Percentiles rank a stretch among this genome's conserved stretches.
Conservation (phyloP, 192 early-diverging fungal species). For the Backusella luteola region DNA sequence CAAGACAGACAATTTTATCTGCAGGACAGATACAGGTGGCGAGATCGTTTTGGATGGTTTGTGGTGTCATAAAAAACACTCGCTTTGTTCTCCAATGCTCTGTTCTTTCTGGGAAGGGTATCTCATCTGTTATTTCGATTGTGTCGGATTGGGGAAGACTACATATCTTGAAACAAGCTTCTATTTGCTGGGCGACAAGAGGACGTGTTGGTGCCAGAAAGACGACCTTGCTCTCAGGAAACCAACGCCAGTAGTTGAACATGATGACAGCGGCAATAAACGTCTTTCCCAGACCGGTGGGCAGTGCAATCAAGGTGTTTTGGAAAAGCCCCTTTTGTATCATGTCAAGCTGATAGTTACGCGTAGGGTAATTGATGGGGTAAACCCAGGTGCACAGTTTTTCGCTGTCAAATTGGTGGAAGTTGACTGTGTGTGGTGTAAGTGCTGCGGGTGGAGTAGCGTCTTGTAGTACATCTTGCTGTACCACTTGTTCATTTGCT, state of each 20-base stretch:
- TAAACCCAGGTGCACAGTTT: constrained; percentile 69
- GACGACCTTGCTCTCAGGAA: constrained; percentile 78
- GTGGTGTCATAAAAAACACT: constrained; percentile 87
- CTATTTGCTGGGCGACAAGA: constrained; percentile 88
- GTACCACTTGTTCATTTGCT: neutral
- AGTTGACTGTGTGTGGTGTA: constrained; percentile 27
- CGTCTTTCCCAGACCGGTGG: constrained; percentile 90
- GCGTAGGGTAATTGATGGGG: constrained; percentile 65
- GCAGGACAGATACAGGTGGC: constrained; percentile 63
- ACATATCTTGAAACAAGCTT: constrained; percentile 79
- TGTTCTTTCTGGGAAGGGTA: constrained; percentile 39
- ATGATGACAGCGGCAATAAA: constrained; percentile 95
- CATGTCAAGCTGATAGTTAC: constrained; percentile 90
- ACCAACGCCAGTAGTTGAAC: constrained; percentile 90
- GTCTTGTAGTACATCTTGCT: neutral
- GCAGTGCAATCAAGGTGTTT: constrained; percentile 86
- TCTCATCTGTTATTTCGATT: constrained; percentile 69
- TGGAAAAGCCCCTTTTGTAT: constrained; percentile 70
- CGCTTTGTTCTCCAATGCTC: constrained; percentile 63
- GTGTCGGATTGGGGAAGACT: constrained; percentile 69
- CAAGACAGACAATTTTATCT: constrained; percentile 62
- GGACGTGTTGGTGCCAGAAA: constrained; percentile 94
- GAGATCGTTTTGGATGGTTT: constrained; percentile 86
- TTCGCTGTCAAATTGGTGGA: constrained; percentile 49
- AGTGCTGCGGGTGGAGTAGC: constrained; percentile 14